Evolutionary conservation across 23 red algal genomes (phyloP).

Genomic region (Pyropia yezoensis): DNA sequence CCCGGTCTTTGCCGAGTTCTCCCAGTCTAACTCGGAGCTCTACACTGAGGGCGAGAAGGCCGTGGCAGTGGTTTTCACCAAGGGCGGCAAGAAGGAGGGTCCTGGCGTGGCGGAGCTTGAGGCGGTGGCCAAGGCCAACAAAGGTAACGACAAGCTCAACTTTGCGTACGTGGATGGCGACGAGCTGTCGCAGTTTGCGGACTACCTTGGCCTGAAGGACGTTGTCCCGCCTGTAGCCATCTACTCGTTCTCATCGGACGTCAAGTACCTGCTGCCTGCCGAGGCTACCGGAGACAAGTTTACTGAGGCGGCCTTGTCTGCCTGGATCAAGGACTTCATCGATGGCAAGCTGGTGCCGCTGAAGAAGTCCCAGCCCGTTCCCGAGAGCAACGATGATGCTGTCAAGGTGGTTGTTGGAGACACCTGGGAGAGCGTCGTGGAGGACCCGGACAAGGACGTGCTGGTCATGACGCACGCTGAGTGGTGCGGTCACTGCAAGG

Average conservation of each 20-base stretch:
- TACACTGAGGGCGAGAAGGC: conserved; percentile 53
- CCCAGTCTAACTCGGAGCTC: conserved; percentile 57
- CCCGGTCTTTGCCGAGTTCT: conserved; percentile 56
- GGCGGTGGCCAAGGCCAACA: conserved; percentile 43
- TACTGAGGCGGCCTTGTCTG: conserved; percentile 18
- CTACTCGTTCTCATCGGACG: conserved; percentile 50
- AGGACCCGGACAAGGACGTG: conserved; percentile 73
- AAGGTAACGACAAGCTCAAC: conserved; percentile 29
- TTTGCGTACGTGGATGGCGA: conserved; percentile 55
- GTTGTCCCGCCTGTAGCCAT: conserved; percentile 32
- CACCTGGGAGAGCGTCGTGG: conserved; percentile 53
- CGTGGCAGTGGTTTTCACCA: conserved; percentile 45
- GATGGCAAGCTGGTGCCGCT: conserved; percentile 54
- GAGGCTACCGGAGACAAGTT: conserved; percentile 14
- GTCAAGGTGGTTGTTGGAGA: conserved; percentile 84
- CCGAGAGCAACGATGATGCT: conserved; percentile 36
- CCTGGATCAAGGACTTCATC: conserved; percentile 57
- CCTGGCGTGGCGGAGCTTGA: conserved; percentile 10
- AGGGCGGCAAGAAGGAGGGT: conserved; percentile 20
- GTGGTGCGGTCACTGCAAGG: conserved; percentile 89
- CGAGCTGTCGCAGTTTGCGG: conserved; percentile 34
- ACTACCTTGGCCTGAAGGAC: conserved; percentile 60
- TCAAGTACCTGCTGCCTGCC: conserved; percentile 48
- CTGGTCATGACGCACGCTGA: conserved; percentile 80
- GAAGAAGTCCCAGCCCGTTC: conserved; percentile 52